Evolutionary conservation across 2,329 filamentous ascomycete species (phyloP), one percentile per base, ranked within the genome.

Genomic region (Venturia oleaginea): DNA sequence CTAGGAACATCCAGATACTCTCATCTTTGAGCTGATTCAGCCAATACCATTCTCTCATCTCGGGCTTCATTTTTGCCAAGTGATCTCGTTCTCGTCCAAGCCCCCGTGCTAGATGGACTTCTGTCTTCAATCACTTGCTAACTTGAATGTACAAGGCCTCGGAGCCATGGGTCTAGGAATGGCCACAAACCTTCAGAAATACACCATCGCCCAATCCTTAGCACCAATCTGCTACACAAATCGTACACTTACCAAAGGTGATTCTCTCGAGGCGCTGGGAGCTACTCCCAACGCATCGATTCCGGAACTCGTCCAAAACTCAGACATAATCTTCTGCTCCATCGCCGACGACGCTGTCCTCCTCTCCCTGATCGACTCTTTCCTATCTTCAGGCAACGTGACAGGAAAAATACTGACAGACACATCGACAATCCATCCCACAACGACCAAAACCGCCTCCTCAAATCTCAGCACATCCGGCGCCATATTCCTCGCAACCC

Each of bases 171-270:
- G 13, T 13, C 13, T 22, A 48, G 43, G 43, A n/a, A 46, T 46
- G 42, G 42, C 42, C 4, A 46, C 42, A 46, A 48, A 48, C 17
- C 13, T 48, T 5, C n/a, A 24, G 22, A 22, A 24, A 48, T 27
- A 48, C n/a, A 48, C 5, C 17, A 34, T 22, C 6, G 24, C 55
- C 4, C 30, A 32, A 6, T 34, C 46, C 1, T 61, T 68, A 0
- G 67, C 73, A 0, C 64, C 68, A 5, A 68, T 83, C 1, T 69
- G 66, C 1, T 83, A 78, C 66, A 76, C 72, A 65, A 82, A 82
- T 64, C 77, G 80, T 10, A 81, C 79, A 0, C 70, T 80, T n/a
- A 77, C 79, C 2, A 77, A 79, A 0, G 79, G 80, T 5, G 68
- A 71, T 0, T 38, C 67, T 6, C 51, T 81, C 5, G 70, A 76